Percentiles rank a stretch among this genome's conserved stretches.
Conservation (phyloP, 129 eudicot genomes). For the Cynara cardunculus region DNA sequence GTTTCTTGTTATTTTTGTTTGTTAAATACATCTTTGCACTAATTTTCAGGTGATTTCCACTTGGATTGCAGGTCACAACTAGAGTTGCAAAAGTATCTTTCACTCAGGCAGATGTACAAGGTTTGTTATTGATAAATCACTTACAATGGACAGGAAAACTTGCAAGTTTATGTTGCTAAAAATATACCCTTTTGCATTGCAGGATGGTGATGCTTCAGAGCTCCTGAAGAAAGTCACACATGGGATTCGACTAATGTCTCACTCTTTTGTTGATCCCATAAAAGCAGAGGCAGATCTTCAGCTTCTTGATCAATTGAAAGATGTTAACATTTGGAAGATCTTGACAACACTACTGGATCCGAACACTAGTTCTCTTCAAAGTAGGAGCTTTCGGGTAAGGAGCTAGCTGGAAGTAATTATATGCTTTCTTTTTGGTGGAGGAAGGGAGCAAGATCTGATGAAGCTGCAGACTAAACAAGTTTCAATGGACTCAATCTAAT, state of each 20-base stretch:
- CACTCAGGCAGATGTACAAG: constrained; percentile 70
- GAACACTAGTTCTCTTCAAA: constrained; percentile 56
- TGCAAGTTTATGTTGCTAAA: constrained; percentile 13
- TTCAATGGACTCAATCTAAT: not conserved
- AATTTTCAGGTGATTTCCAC: constrained; percentile 34
- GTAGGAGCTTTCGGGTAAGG: constrained; percentile 58
- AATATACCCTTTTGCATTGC: constrained; percentile 23
- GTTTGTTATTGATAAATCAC: constrained; percentile 31
- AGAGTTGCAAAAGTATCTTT: constrained; percentile 84
- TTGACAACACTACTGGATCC: constrained; percentile 66
- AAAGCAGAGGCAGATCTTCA: constrained; percentile 77
- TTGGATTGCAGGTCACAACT: constrained; percentile 70
- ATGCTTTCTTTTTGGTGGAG: not conserved
- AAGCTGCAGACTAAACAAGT: not conserved
- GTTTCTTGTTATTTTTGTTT: constrained; percentile 15
- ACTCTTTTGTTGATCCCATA: constrained; percentile 68
- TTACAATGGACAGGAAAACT: not conserved
- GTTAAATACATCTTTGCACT: constrained; percentile 24
- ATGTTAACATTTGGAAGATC: constrained; percentile 78
- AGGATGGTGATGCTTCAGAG: constrained; percentile 70
- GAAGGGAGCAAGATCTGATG: not conserved
- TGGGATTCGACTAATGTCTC: constrained; percentile 68
- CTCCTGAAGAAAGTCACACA: constrained; percentile 51
- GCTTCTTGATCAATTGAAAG: constrained; percentile 81
- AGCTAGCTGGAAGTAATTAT: not conserved